phyloP scores from a whole-genome alignment of 495 filamentous ascomycete species.

The Lasiosphaeria hispida region DNA sequence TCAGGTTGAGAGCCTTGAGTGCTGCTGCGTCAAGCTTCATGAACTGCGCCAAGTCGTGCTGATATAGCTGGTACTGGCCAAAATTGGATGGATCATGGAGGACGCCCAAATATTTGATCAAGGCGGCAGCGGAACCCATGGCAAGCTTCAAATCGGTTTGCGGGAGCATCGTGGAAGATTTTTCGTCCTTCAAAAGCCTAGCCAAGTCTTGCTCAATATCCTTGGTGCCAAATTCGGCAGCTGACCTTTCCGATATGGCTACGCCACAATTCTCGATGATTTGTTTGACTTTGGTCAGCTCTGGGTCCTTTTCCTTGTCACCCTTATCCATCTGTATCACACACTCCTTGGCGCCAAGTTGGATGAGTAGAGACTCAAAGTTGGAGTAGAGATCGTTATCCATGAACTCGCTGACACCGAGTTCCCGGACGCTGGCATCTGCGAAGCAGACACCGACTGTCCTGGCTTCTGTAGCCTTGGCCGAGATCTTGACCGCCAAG shows the following conservation, averaged over 20 bases:
- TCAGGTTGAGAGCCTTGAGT: constrained; percentile 89
- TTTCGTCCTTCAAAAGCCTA: constrained; percentile 80
- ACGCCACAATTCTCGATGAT: constrained; percentile 92
- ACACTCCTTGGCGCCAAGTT: constrained; percentile 93
- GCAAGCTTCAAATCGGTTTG: constrained; percentile 94
- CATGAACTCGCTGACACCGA: constrained; percentile 95
- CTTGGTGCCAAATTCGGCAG: constrained; percentile 76
- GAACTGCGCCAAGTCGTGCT: constrained; percentile 94
- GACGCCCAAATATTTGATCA: constrained; percentile 94
- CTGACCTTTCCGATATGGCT: constrained; percentile 74
- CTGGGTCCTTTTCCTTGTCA: constrained; percentile 75
- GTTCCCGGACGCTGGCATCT: constrained; percentile 92
- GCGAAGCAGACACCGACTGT: constrained; percentile 96
- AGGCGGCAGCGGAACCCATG: constrained; percentile 89
- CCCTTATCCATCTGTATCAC: constrained; percentile 70
- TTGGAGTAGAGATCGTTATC: constrained; percentile 99
- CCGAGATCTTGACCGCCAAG: constrained; percentile 86
- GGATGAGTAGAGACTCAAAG: constrained; percentile 93
- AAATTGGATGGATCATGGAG: constrained; percentile 91
- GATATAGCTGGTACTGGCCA: constrained; percentile 93
- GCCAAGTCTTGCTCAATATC: constrained; percentile 97
- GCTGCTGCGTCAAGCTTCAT: constrained; percentile 99
- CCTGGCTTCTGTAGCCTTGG: constrained; percentile 79
- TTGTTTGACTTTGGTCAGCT: constrained; percentile 79
- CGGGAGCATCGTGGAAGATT: constrained; percentile 70